phyloP scores from a whole-genome alignment of 805 yeast genomes.

The Candida saitoana region DNA sequence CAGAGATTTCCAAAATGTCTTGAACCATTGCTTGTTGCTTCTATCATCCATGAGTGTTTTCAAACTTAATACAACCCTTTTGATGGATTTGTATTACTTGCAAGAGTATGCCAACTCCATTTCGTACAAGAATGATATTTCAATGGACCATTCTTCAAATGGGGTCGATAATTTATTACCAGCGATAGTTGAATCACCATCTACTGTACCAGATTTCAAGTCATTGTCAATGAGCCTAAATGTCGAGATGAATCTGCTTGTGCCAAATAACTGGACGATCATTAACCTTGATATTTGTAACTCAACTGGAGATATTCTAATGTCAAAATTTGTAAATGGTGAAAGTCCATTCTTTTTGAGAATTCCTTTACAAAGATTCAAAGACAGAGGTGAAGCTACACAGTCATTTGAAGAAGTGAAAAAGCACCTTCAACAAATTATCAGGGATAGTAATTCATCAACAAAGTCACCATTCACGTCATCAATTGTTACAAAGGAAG shows the following conservation, averaged over 20 bases:
- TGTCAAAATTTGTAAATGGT: slow-evolving; percentile 41
- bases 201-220: slow-evolving; percentile 6
- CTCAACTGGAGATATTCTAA: slow-evolving; percentile 51
- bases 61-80: slow-evolving; percentile 11
- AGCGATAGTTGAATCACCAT: slow-evolving; percentile 3
- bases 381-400: slow-evolving; percentile 32
- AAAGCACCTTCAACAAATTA: slow-evolving; percentile 37
- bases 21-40: slow-evolving; percentile 16
- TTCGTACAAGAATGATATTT: slow-evolving; percentile 19
- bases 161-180: slow-evolving; percentile 11
- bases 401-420: slow-evolving; percentile 42
- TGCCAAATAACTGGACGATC: slow-evolving; percentile 47
- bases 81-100: slow-evolving; percentile 15
- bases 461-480: slow-evolving; percentile 54
- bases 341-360: slow-evolving; percentile 45
- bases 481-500: slow-evolving; percentile 50
- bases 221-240: slow-evolving; percentile 5
- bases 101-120: slow-evolving; percentile 18
- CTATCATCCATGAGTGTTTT: slow-evolving; percentile 20
- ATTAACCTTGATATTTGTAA: slow-evolving; percentile 60
- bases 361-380: slow-evolving; percentile 55
- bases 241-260: slow-evolving; percentile 6
- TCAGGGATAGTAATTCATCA: slow-evolving; percentile 56
- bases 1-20: slow-evolving; percentile 12
- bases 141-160: slow-evolving; percentile 10